phyloP scores from a whole-genome alignment of 768 basidiomycete genomes.

The Chalciporus piperatus region DNA sequence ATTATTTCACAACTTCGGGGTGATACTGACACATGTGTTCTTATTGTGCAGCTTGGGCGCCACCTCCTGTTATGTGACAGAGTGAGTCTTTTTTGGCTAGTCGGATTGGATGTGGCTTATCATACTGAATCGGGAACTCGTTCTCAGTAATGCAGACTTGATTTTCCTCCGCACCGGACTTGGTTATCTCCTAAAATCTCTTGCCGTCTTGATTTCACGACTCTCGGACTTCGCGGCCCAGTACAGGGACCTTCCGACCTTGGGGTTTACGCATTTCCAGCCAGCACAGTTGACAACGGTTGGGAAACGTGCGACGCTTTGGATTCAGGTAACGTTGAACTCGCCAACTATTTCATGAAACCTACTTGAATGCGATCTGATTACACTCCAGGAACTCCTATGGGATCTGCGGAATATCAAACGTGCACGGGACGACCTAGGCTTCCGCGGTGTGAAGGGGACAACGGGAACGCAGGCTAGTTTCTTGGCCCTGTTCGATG shows the following conservation, averaged over 20 bases:
- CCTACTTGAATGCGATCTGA: background rate
- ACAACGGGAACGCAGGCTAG: slow-evolving; percentile 98
- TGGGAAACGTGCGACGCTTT: slow-evolving; percentile 93
- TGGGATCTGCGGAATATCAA: slow-evolving; percentile 96
- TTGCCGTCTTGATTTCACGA: slow-evolving; percentile 88
- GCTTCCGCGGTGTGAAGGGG: slow-evolving; percentile 99
- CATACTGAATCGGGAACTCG: slow-evolving; percentile 10
- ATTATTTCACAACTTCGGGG: slow-evolving; percentile 4
- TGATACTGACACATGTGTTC: slow-evolving; percentile 10
- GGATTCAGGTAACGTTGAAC: slow-evolving; percentile 72
- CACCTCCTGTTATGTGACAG: slow-evolving; percentile 98
- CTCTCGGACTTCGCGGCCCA: slow-evolving; percentile 81
- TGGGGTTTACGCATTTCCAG: slow-evolving; percentile 99
- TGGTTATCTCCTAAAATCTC: slow-evolving; percentile 78
- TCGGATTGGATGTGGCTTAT: slow-evolving; percentile 3
- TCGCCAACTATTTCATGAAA: background rate
- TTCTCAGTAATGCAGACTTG: slow-evolving; percentile 87
- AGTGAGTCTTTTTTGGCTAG: slow-evolving; percentile 52
- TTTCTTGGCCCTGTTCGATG: slow-evolving; percentile 91
- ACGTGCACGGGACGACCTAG: slow-evolving; percentile 86
- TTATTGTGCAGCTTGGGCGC: slow-evolving; percentile 69
- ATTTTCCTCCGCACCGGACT: slow-evolving; percentile 93
- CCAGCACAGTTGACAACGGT: slow-evolving; percentile 98
- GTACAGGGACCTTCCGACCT: slow-evolving; percentile 84
- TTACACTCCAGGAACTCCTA: slow-evolving; percentile 65